A percentile compares a stretch with the other conserved stretches of the same genome.
phyloP scores from a whole-genome alignment of 2,329 filamentous ascomycete species.

The Magnaporthiopsis poae region DNA sequence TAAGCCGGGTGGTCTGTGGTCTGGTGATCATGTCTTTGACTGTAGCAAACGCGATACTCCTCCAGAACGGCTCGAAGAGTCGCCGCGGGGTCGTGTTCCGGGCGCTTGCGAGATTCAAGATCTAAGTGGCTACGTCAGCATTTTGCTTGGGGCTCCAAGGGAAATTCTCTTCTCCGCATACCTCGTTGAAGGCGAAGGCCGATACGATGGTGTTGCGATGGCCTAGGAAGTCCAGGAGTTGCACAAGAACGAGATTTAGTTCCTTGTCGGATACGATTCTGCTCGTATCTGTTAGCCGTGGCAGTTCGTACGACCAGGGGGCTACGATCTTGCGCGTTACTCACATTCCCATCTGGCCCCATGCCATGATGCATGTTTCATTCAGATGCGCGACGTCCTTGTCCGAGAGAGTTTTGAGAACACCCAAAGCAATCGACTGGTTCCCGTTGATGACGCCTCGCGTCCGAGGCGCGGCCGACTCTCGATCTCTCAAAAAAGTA shows the following conservation, averaged over 20 bases:
- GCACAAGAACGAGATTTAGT: slow-evolving; percentile 73
- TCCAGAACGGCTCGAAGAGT: slow-evolving; percentile 81
- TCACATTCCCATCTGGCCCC: slow-evolving; percentile 71
- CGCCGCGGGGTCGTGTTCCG: slow-evolving; percentile 53
- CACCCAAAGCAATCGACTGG: slow-evolving; percentile 57
- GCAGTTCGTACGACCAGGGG: slow-evolving; percentile 9
- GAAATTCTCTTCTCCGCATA: slow-evolving; percentile 24
- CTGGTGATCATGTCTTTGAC: slow-evolving; percentile 71
- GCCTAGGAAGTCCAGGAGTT: slow-evolving; percentile 77
- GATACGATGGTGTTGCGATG: slow-evolving; percentile 71
- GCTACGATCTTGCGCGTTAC: slow-evolving; percentile 12
- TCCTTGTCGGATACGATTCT: slow-evolving; percentile 69
- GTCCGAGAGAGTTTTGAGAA: slow-evolving; percentile 63
- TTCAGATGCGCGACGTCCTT: slow-evolving; percentile 57
- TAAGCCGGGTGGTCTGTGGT: slow-evolving; percentile 70
- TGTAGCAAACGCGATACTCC: slow-evolving; percentile 68
- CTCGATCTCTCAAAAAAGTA: slow-evolving; percentile 47
- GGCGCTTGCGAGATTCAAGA: slow-evolving; percentile 61
- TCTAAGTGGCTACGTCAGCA: slow-evolving; percentile 18
- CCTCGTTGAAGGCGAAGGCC: slow-evolving; percentile 73
- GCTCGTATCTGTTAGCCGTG: not conserved
- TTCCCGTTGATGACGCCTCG: slow-evolving; percentile 48
- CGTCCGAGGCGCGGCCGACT: slow-evolving; percentile 16
- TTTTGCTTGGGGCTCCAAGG: not conserved
- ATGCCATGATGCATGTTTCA: slow-evolving; percentile 76